Percentiles rank a stretch among this genome's conserved stretches.
Conservation (phyloP, 2,329 filamentous ascomycete genomes). For the Fusarium longipes region DNA sequence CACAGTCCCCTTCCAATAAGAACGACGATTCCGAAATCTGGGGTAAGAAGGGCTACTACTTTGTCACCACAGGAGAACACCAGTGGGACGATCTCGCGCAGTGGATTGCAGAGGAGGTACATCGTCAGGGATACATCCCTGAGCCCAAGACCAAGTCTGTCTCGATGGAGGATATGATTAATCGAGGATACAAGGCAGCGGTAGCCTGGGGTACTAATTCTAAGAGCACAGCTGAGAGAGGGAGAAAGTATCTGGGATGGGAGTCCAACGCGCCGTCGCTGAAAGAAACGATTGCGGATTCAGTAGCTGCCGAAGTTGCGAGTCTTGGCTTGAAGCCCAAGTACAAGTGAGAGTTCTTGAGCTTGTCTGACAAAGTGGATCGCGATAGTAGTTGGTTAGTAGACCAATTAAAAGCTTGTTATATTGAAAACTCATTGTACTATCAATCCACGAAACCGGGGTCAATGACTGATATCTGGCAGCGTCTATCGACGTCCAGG, state of each 20-base stretch:
- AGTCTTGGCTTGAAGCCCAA: slow-evolving; percentile 50
- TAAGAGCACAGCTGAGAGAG: slow-evolving; percentile 56
- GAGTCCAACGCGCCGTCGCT: slow-evolving; percentile 52
- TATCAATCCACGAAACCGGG: not conserved
- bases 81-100: slow-evolving; percentile 70
- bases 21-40: slow-evolving; percentile 70
- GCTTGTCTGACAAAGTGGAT: not conserved
- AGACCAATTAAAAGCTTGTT: not conserved
- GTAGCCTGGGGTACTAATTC: slow-evolving; percentile 56
- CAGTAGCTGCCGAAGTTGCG: slow-evolving; percentile 55
- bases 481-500: not conserved
- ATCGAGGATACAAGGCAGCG: slow-evolving; percentile 43
- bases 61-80: slow-evolving; percentile 65
- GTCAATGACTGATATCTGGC: not conserved
- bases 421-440: not conserved
- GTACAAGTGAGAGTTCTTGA: slow-evolving; percentile 27
- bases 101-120: slow-evolving; percentile 65
- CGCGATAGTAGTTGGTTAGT: not conserved
- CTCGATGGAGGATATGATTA: slow-evolving; percentile 46
- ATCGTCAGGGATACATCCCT: slow-evolving; percentile 49
- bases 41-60: slow-evolving; percentile 73
- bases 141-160: slow-evolving; percentile 46
- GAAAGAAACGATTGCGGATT: slow-evolving; percentile 53
- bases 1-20: slow-evolving; percentile 65
- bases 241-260: slow-evolving; percentile 61